A percentile compares a stretch with the other conserved stretches of the same genome.
Evolutionary conservation across 306 rosid species (phyloP).

Genomic region (Mucuna pruriens): DNA sequence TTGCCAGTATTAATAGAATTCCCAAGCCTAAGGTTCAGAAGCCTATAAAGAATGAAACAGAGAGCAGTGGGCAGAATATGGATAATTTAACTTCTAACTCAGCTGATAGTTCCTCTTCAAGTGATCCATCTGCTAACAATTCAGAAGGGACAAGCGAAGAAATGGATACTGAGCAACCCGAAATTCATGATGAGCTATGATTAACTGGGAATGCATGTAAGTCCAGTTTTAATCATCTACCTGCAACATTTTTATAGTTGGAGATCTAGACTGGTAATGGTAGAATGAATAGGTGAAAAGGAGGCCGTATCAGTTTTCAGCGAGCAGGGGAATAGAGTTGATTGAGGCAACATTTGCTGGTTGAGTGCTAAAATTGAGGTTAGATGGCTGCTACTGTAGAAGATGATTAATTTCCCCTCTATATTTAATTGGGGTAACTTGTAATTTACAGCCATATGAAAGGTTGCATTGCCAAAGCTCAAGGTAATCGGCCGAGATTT

Average conservation of each 20-base stretch:
- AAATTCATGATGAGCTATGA: conserved; percentile 81
- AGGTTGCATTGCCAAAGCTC: too few relatives aligned
- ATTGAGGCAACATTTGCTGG: conserved; percentile 39
- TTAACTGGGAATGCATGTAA: conserved; percentile 41
- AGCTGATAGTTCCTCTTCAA: conserved; percentile 49
- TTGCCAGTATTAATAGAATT: conserved; percentile 68
- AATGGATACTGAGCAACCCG: conserved; percentile 39
- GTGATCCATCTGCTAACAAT: conserved; percentile 43
- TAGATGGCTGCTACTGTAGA: conserved; percentile 21
- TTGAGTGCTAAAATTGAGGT: conserved; percentile 42
- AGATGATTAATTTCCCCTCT: conserved; percentile 32
- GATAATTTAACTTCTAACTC: conserved; percentile 53
- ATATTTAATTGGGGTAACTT: neutral
- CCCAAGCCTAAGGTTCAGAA: conserved; percentile 86
- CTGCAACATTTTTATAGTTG: conserved; percentile 35
- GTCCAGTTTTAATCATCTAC: conserved; percentile 39
- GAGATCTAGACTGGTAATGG: conserved; percentile 40
- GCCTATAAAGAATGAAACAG: conserved; percentile 64
- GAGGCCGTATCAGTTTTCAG: conserved; percentile 34
- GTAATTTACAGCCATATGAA: conserved; percentile 36
- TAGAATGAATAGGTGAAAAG: conserved; percentile 40
- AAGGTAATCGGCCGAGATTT: too few relatives aligned
- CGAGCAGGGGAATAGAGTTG: conserved; percentile 38
- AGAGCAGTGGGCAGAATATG: conserved; percentile 47
- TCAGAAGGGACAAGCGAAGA: conserved; percentile 51